Evolutionary conservation across 805 yeast genomes (phyloP).

Genomic region (Metschnikowia kofuensis): DNA sequence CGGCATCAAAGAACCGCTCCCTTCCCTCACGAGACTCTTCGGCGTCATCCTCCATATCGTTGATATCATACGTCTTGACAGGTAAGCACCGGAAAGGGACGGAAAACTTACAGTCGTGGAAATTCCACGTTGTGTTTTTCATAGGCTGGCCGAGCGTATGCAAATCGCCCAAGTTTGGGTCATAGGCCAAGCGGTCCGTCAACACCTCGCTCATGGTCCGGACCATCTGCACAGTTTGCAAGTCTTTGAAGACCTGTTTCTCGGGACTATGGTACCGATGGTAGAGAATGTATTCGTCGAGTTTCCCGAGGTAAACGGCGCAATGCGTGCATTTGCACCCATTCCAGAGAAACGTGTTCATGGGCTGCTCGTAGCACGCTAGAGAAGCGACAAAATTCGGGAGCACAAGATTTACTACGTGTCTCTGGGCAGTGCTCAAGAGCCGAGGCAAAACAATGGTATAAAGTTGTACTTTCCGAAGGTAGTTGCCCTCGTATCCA

Average conservation of each 20-base stretch:
- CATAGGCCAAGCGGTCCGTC: conserved; percentile 12
- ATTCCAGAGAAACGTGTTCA: conserved; percentile 72
- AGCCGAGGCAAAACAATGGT: conserved; percentile 45
- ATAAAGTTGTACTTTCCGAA: conserved; percentile 55
- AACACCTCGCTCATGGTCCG: conserved; percentile 49
- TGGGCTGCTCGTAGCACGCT: conserved; percentile 66
- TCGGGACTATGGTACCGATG: conserved; percentile 57
- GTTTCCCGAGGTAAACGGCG: conserved; percentile 41
- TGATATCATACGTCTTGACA: conserved; percentile 32
- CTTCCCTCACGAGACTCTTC: conserved; percentile 12
- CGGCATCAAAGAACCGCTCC: conserved; percentile 23
- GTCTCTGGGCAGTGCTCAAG: conserved; percentile 19
- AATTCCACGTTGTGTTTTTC: conserved; percentile 29
- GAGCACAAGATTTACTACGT: conserved; percentile 45
- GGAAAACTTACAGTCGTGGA: conserved; percentile 25
- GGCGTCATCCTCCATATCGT: conserved; percentile 33
- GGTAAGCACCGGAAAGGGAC: conserved; percentile 36
- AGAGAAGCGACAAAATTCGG: conserved; percentile 61
- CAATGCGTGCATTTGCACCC: conserved; percentile 70
- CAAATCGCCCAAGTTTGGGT: conserved; percentile 17
- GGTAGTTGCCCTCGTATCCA: conserved; percentile 72
- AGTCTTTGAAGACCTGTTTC: conserved; percentile 51
- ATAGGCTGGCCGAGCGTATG: conserved; percentile 16
- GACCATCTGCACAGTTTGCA: conserved; percentile 57
- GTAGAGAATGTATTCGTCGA: conserved; percentile 60